Evolutionary conservation across 2,329 filamentous ascomycete species (phyloP).

Genomic region (Epichloe amarillans): DNA sequence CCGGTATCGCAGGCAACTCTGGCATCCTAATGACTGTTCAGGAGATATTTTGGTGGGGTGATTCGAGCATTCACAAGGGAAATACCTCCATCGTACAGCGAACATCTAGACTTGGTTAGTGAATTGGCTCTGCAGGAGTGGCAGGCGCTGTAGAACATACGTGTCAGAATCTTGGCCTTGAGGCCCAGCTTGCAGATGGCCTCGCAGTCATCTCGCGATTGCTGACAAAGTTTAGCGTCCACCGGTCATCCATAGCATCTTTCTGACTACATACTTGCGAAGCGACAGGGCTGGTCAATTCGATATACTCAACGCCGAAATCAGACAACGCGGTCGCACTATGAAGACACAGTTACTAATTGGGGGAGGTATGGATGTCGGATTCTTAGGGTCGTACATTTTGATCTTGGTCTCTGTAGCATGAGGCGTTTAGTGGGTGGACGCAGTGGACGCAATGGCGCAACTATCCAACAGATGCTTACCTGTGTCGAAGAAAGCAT

Average conservation of each 20-base stretch:
- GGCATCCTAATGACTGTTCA: neutral
- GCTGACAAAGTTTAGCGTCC: conserved; percentile 42
- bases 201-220: conserved; percentile 76
- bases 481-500: conserved; percentile 59
- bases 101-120: conserved; percentile 5
- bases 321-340: conserved; percentile 8
- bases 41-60: neutral
- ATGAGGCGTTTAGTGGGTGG: neutral
- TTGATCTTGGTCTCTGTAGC: conserved; percentile 32
- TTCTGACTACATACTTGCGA: neutral
- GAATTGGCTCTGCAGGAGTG: neutral
- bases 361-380: neutral
- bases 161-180: conserved; percentile 33
- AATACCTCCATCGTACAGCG: conserved; percentile 11
- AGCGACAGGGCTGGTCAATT: conserved; percentile 74
- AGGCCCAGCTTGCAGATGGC: conserved; percentile 89
- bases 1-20: conserved; percentile 2
- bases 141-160: conserved; percentile 9
- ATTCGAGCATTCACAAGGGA: neutral
- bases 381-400: conserved; percentile 25
- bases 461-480: neutral
- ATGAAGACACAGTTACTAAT: neutral
- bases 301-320: conserved; percentile 25
- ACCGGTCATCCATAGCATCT: neutral
- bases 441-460: neutral